Evolutionary conservation across 768 basidiomycete genomes (phyloP).

Genomic region (Strobilomyces dryophilus): DNA sequence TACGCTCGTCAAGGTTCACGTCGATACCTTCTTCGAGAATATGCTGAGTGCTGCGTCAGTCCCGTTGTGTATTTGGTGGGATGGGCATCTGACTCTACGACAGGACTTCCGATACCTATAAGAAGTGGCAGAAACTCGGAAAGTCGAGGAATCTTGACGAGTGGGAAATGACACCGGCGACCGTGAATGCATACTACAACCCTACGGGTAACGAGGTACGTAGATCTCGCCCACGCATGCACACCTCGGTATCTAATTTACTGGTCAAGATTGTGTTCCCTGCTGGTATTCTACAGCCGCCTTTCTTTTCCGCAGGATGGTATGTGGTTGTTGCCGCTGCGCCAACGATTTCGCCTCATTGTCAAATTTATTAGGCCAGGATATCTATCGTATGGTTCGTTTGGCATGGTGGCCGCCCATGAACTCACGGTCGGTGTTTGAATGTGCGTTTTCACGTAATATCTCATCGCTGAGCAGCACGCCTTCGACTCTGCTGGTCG

Average conservation of each 20-base stretch:
- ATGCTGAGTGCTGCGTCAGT: constrained; percentile 59
- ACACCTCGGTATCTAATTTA: background rate
- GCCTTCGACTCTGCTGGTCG: constrained; percentile 89
- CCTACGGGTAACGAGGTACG: constrained; percentile 82
- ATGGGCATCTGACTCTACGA: constrained; percentile 5
- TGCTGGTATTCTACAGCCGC: constrained; percentile 90
- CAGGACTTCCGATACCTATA: constrained; percentile 57
- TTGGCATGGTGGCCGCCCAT: constrained; percentile 89
- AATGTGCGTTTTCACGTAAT: background rate
- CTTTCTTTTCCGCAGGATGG: constrained; percentile 85
- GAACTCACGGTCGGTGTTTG: constrained; percentile 69
- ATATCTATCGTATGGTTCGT: constrained; percentile 88
- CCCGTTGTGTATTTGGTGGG: background rate
- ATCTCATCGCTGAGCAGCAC: constrained; percentile 45
- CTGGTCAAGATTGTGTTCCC: constrained; percentile 83
- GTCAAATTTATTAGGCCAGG: constrained; percentile 57
- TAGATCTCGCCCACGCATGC: background rate
- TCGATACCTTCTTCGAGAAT: constrained; percentile 80
- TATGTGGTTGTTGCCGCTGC: constrained; percentile 25
- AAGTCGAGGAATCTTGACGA: constrained; percentile 58
- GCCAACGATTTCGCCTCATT: constrained; percentile 5
- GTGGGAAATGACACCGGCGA: constrained; percentile 89
- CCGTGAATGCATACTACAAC: constrained; percentile 86
- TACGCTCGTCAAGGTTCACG: constrained; percentile 55
- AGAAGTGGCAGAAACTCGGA: constrained; percentile 76